Percentiles rank a stretch among this genome's conserved stretches.
Conservation (phyloP, 2,329 filamentous ascomycete genomes). For the Fusarium sulawesiense region DNA sequence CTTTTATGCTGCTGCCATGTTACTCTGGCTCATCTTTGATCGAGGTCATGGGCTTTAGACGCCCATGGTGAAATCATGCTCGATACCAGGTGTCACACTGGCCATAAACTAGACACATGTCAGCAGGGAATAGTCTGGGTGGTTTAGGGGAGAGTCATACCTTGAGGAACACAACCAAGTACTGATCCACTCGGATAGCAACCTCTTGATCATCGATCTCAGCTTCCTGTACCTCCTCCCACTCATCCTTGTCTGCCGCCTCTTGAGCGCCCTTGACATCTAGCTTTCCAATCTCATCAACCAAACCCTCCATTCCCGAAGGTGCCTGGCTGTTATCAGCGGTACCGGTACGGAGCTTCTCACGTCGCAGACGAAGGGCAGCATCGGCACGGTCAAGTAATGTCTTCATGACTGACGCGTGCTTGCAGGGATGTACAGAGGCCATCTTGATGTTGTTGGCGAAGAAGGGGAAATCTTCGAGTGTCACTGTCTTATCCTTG, state of each 20-base stretch:
- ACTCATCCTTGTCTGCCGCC: constrained; percentile 67
- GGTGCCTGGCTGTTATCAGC: constrained; percentile 19
- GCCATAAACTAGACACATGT: constrained; percentile 71
- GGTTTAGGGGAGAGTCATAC: constrained; percentile 56
- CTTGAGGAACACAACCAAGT: constrained; percentile 88
- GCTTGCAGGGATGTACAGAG: constrained; percentile 95
- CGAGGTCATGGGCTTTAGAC: constrained; percentile 23
- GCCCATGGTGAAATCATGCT: constrained; percentile 44
- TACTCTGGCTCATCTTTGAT: neutral
- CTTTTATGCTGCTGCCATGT: neutral
- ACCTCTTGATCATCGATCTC: constrained; percentile 77
- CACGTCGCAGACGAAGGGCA: constrained; percentile 86
- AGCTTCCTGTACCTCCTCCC: constrained; percentile 72
- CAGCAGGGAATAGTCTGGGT: neutral
- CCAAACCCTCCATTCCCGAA: constrained; percentile 82
- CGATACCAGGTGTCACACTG: constrained; percentile 91
- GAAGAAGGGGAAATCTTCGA: constrained; percentile 97
- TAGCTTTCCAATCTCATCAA: constrained; percentile 80
- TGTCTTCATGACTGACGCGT: constrained; percentile 97
- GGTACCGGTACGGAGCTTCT: constrained; percentile 76
- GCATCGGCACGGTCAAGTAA: constrained; percentile 95
- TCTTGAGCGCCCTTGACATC: constrained; percentile 65
- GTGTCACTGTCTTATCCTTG: constrained; percentile 97
- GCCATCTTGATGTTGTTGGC: constrained; percentile 94
- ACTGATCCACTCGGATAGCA: constrained; percentile 88